Evolutionary conservation across 768 basidiomycete species (phyloP), one percentile per base, ranked within the genome.

Genomic region (Agaricus subrufescens): DNA sequence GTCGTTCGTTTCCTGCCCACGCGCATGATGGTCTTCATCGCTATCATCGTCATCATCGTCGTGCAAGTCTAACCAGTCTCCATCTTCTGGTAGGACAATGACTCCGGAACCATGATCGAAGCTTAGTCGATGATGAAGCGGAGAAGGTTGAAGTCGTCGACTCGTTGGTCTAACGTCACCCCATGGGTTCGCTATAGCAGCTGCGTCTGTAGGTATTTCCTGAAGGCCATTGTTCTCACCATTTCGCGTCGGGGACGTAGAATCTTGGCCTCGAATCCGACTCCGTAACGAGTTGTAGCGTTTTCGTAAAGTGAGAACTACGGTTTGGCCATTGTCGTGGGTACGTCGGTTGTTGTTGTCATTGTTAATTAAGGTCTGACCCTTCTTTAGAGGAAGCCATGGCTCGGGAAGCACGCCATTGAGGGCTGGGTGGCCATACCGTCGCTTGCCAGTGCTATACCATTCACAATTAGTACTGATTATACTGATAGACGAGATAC

Each of bases 401-500:
- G 96, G 95, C 56, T 88, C 85, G 2, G 96, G 96, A 0, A 98
- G 81, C 3, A 90, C 82, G 2, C 96, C 96, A n/a, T 88, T 92
- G 23, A 98, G 78, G 1, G 94, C 96, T 3, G 96, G 96, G 67
- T 98, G 96, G 0, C 91, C 94, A 62, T 98, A 98, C 42, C 95
- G 85, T 49, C 91, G 77, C 68, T 95, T 93, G 9, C 94, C 94
- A n/a, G 94, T 97, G 67, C 91, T 94, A 59, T 34, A 39, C 43
- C 29, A 12, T 42, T 50, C 46, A 59, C 37, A 39, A n/a, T 57
- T 3, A 63, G 45, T 23, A 10, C 14, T 10, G 19, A 5, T 43
- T 12, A 31, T 26, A 3, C 27, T 19, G 8, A 48, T 25, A 55
- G 15, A 44, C 11, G 42, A 2, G 25, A 34, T 47, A 62, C 63